A percentile compares a stretch with the other conserved stretches of the same genome.
phyloP scores from a whole-genome alignment of 1,139 yeast genomes.

The Lodderomyces orthopsilosis region DNA sequence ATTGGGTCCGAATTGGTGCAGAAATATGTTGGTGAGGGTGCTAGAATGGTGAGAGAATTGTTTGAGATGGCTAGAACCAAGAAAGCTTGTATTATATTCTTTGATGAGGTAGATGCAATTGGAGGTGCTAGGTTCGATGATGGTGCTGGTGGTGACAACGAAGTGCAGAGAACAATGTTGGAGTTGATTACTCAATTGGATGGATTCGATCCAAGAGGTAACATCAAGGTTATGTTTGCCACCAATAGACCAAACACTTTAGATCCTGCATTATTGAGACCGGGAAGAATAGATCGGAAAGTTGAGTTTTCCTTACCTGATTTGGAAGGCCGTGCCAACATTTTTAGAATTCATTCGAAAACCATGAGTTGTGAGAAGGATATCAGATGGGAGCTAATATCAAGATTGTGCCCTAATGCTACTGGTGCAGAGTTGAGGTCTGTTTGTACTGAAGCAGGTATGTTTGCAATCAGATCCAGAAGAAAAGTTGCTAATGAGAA shows the following conservation, averaged over 20 bases:
- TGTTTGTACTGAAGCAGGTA: constrained; percentile 97
- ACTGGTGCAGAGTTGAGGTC: constrained; percentile 98
- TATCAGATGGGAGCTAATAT: constrained; percentile 96
- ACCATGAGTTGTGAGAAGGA: constrained; percentile 97
- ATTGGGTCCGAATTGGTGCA: constrained; percentile 98
- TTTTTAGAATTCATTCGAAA: constrained; percentile 94
- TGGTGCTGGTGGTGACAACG: constrained; percentile 99
- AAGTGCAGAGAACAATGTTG: constrained; percentile 98
- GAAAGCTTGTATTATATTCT: constrained; percentile 93
- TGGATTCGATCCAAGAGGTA: constrained; percentile 98
- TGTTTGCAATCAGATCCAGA: constrained; percentile 98
- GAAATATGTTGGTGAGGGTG: constrained; percentile 98
- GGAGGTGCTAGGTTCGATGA: constrained; percentile 99
- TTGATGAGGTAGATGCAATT: constrained; percentile 97
- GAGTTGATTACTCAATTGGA: constrained; percentile 95
- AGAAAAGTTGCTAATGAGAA: constrained; percentile 97
- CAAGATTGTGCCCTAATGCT: constrained; percentile 94
- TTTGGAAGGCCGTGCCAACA: constrained; percentile 95
- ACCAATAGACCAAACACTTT: constrained; percentile 96
- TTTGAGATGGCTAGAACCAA: constrained; percentile 98
- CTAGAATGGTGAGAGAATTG: constrained; percentile 96
- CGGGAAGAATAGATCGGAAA: constrained; percentile 97
- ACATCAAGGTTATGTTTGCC: constrained; percentile 98
- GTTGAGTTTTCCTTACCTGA: constrained; percentile 97
- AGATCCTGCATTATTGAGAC: constrained; percentile 96